Conservation (phyloP, 176 grass and related monocot genomes). For the Triticum dicoccoides region DNA sequence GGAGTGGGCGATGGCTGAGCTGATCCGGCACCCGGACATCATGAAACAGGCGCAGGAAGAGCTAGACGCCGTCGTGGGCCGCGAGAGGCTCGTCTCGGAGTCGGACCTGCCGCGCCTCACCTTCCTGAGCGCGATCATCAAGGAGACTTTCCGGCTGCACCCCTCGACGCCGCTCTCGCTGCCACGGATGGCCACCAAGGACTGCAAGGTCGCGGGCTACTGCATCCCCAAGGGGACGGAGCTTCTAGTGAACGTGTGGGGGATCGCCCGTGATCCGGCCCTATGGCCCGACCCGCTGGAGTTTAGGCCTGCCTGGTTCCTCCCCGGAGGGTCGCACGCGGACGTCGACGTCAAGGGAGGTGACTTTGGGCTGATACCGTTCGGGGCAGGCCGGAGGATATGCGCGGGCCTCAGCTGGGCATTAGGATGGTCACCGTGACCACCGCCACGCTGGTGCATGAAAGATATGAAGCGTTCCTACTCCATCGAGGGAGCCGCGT, state of each 20-base stretch:
- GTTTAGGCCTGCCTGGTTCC: conserved; percentile 40
- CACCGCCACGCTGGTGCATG: conserved; percentile 44
- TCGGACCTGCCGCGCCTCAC: conserved; percentile 50
- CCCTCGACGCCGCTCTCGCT: conserved; percentile 64
- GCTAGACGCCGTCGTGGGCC: conserved; percentile 48
- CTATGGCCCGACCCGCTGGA: conserved; percentile 41
- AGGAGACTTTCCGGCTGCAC: conserved; percentile 66
- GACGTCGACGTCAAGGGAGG: conserved; percentile 40
- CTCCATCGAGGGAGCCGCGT: too few relatives aligned
- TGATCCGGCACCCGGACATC: conserved; percentile 47
- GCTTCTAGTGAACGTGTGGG: conserved; percentile 68
- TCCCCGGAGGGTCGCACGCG: conserved; percentile 19
- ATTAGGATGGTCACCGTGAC: background rate
- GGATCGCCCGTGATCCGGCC: conserved; percentile 46
- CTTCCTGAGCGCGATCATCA: conserved; percentile 41
- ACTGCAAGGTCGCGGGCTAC: conserved; percentile 50
- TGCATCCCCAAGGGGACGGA: conserved; percentile 34
- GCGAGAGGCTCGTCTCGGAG: conserved; percentile 38
- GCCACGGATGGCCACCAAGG: conserved; percentile 40
- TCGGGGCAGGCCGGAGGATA: conserved; percentile 58
- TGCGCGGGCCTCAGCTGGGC: conserved; percentile 61
- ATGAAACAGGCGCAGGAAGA: conserved; percentile 44
- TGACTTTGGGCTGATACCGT: conserved; percentile 55
- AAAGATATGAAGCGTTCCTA: too few relatives aligned
- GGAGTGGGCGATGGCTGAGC: conserved; percentile 61